A percentile compares a stretch with the other conserved stretches of the same genome.
These are phyloP conservation scores for Penicillium sp. DNA, from an alignment of 2,329 filamentous ascomycete genomes.

Conservation along the genomic window DNA sequence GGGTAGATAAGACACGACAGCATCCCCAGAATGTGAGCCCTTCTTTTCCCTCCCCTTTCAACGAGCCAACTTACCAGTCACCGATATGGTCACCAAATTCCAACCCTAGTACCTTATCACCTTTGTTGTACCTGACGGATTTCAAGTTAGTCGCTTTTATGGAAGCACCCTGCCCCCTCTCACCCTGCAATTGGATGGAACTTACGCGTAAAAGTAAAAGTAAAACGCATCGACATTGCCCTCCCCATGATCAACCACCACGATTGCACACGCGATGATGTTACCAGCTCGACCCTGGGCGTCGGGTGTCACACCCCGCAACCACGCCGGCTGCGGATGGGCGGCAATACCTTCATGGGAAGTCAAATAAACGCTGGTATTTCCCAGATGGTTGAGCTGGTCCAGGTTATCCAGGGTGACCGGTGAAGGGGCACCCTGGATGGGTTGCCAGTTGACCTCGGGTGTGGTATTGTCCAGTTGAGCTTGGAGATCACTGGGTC, in stretches of 20 bases:
- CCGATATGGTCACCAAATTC: constrained; percentile 58
- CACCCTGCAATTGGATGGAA: background rate
- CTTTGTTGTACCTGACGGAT: constrained; percentile 44
- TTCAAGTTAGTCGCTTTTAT: background rate
- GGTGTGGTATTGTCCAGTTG: constrained; percentile 46
- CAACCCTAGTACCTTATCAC: constrained; percentile 45
- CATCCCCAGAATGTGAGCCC: too few species aligned
- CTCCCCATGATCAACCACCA: constrained; percentile 53
- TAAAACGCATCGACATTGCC: constrained; percentile 55
- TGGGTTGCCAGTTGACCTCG: constrained; percentile 36
- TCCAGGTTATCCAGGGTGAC: constrained; percentile 47
- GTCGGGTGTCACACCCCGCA: constrained; percentile 51
- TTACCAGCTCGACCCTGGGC: constrained; percentile 45
- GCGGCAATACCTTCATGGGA: constrained; percentile 44
- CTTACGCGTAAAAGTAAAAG: constrained; percentile 55
- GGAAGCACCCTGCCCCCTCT: background rate
- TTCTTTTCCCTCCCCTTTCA: too few species aligned
- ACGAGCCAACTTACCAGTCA: constrained; percentile 44
- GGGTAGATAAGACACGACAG: background rate
- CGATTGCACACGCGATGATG: constrained; percentile 48
- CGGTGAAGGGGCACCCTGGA: constrained; percentile 35
- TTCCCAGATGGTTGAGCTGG: constrained; percentile 41
- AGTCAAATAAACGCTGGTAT: constrained; percentile 45
- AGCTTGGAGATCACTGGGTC: constrained; percentile 45
- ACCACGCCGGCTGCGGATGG: constrained; percentile 40